Evolutionary conservation across 257 asterid genomes (phyloP).

Genomic region (Ballota nigra): DNA sequence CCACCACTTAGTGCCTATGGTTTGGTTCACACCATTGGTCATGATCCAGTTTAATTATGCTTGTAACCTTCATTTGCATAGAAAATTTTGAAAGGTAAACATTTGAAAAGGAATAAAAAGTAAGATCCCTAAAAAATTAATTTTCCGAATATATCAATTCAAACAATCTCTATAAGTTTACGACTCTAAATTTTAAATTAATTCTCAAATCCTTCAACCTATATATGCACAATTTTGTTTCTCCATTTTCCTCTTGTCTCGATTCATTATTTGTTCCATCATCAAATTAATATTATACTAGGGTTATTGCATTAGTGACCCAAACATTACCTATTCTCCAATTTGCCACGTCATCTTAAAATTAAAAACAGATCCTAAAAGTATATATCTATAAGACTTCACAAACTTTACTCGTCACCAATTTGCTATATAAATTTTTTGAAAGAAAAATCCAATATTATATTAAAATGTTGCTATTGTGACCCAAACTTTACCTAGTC

Average conservation of each 20-base stretch:
- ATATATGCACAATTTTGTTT: not conserved
- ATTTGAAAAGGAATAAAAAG: too few relatives aligned
- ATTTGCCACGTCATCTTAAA: not conserved
- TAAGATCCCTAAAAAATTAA: not conserved
- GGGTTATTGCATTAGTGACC: not conserved
- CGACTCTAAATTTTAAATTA: too few relatives aligned
- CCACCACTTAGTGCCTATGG: not conserved
- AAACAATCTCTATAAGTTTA: too few relatives aligned
- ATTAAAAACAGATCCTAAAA: not conserved
- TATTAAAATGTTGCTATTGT: not conserved
- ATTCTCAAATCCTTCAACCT: not conserved
- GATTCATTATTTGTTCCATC: not conserved
- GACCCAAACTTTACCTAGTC: not conserved
- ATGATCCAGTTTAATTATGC: not conserved
- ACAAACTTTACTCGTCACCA: not conserved
- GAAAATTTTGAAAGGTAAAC: not conserved
- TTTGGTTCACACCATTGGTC: not conserved
- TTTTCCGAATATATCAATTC: not conserved
- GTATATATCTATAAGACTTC: not conserved
- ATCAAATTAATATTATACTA: not conserved
- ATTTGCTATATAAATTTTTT: too few relatives aligned
- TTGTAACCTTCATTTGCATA: not conserved
- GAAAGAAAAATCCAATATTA: not conserved
- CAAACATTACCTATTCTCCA: not conserved
- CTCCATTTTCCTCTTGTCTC: not conserved